Evolutionary conservation across 2,329 filamentous ascomycete genomes (phyloP), one percentile per base, ranked within the genome.

Genomic region (Aspergillus sp.): DNA sequence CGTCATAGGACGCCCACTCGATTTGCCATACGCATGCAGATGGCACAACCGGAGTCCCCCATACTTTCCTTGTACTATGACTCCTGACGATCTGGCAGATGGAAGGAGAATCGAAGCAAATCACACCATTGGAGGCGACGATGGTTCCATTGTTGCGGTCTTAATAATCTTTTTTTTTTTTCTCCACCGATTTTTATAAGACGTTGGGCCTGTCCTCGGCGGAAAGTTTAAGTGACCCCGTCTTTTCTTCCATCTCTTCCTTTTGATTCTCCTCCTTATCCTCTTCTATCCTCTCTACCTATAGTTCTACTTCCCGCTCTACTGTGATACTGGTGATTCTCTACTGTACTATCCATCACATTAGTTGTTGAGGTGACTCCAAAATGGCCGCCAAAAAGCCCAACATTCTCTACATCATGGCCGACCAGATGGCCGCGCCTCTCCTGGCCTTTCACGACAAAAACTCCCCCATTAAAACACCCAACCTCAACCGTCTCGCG

Each of bases 361-460:
- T 19, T 19, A 19, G 2, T 19, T 19, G 17, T 19, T 19, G 25
- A 30, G 25, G 25, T 12, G 25, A 30, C 25, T 30, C 10, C 10
- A 58, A 37, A 59, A 69, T 68, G 66, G 61, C 64, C 43, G 52
- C 64, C 50, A 74, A 74, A 57, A 78, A 78, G 65, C 86, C 86
- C 52, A 90, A 90, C 69, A 87, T 91, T 57, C 77, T 90, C 42
- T 95, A 93, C 76, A 94, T 96, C 73, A 95, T 96, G 90, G 90
- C 90, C 47, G 90, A 96, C 71, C 90, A 96, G 74, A 82, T 96
- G 67, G 87, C 90, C 15, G 90, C 90, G 23, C 90, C 90, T 15
- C 80, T 90, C 58, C 81, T 96, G 58, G 91, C 90, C 74, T 91
- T 95, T 75, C 90, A 96, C 75, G 90, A 96, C 69, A 80, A 84